These are phyloP conservation scores for Malus fusca DNA, from an alignment of 306 rosid genomes.

Conservation along the genomic window DNA sequence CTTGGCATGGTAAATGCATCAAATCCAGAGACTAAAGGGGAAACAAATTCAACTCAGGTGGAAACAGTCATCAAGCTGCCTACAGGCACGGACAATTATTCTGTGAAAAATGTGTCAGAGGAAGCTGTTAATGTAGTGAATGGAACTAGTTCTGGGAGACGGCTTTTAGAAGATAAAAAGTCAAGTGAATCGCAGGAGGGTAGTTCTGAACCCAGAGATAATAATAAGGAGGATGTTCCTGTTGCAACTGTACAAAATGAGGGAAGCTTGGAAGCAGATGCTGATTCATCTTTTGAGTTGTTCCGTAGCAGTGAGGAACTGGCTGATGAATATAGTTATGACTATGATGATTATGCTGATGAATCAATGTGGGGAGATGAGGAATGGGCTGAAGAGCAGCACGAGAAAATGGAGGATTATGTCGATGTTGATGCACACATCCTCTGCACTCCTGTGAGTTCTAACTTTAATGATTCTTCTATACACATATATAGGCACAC, in stretches of 20 bases:
- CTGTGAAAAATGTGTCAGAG: constrained; percentile 33
- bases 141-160: constrained; percentile 53
- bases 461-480: constrained; percentile 1
- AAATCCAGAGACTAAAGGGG: constrained; percentile 13
- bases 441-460: constrained; percentile 89
- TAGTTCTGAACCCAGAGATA: constrained; percentile 42
- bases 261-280: constrained; percentile 74
- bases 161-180: constrained; percentile 63
- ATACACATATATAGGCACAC: neutral
- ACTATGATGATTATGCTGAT: constrained; percentile 86
- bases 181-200: constrained; percentile 45
- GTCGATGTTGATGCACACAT: constrained; percentile 79
- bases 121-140: constrained; percentile 34
- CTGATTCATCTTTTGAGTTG: constrained; percentile 81
- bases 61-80: constrained; percentile 49
- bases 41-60: constrained; percentile 26
- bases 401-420: constrained; percentile 73
- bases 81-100: constrained; percentile 31
- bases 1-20: constrained; percentile 7
- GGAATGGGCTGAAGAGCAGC: constrained; percentile 73
- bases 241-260: constrained; percentile 73
- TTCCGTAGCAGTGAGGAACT: constrained; percentile 76
- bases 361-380: constrained; percentile 96
- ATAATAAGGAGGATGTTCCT: constrained; percentile 35
- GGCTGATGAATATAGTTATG: constrained; percentile 81